phyloP scores from a whole-genome alignment of 176 grass and related monocot genomes.

The Zizania latifolia region DNA sequence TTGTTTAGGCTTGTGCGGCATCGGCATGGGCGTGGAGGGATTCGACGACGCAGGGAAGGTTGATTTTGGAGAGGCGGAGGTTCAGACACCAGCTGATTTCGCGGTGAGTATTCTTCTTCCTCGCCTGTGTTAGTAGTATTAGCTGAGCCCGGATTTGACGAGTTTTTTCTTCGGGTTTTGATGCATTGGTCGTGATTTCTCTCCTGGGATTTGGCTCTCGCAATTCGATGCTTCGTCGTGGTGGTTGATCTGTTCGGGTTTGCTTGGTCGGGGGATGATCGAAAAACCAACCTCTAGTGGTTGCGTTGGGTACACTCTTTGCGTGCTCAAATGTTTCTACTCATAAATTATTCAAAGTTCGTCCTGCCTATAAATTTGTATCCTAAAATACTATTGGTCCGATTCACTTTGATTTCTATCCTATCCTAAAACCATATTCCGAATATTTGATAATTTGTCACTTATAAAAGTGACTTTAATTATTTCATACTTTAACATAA shows the following conservation, averaged over 20 bases:
- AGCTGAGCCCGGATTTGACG: no score
- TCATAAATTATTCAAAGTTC: no score
- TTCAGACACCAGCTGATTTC: conserved; percentile 38
- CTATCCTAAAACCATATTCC: no score
- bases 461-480: no score
- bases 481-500: no score
- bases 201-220: neutral
- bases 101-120: conserved; percentile 21
- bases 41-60: conserved; percentile 50
- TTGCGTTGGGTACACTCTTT: conserved; percentile 20
- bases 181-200: neutral
- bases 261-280: neutral
- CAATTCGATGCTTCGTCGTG: neutral
- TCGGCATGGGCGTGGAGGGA: conserved; percentile 71
- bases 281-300: neutral
- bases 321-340: conserved; percentile 19
- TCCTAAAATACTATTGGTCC: no score
- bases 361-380: no score
- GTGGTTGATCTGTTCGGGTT: neutral
- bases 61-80: conserved; percentile 35
- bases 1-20: neutral
- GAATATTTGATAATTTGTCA: no score
- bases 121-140: neutral
- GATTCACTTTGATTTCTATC: no score
- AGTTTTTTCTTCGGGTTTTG: neutral